These are phyloP conservation scores for Schwanniomyces vanrijiae DNA, from an alignment of 805 yeast species.

Conservation along the genomic window DNA sequence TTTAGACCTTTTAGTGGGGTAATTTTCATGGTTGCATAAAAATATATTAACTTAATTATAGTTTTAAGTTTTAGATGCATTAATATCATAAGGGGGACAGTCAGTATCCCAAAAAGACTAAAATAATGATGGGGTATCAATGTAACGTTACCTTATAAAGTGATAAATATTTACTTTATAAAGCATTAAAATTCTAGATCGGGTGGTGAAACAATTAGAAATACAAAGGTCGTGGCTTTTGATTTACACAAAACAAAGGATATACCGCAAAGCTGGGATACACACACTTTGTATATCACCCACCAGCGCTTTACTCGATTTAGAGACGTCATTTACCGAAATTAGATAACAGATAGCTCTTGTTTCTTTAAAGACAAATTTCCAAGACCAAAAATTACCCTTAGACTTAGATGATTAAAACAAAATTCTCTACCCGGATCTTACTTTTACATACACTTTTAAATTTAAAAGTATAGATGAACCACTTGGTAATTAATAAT, in stretches of 20 bases:
- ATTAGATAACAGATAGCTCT: too few species aligned
- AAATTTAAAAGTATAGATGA: too few species aligned
- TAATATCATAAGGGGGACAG: neutral
- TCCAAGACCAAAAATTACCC: too few species aligned
- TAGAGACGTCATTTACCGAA: neutral
- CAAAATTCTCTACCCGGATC: too few species aligned
- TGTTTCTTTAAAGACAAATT: too few species aligned
- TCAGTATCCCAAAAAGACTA: neutral
- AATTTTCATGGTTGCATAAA: neutral
- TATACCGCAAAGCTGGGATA: neutral
- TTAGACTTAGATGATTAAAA: too few species aligned
- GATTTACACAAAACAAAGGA: neutral
- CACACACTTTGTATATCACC: neutral
- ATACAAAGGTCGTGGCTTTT: neutral
- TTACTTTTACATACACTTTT: too few species aligned
- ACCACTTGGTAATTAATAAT: too few species aligned
- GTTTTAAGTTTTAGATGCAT: neutral
- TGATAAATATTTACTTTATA: neutral
- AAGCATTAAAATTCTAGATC: neutral
- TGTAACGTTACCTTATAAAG: neutral
- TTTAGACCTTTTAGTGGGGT: neutral
- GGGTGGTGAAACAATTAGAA: too few species aligned
- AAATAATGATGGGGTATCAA: neutral
- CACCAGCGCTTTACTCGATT: neutral
- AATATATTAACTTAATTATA: neutral